These are phyloP conservation scores for Cladochytrium replicatum DNA, from an alignment of 192 early-diverging fungal genomes.

Conservation along the genomic window DNA sequence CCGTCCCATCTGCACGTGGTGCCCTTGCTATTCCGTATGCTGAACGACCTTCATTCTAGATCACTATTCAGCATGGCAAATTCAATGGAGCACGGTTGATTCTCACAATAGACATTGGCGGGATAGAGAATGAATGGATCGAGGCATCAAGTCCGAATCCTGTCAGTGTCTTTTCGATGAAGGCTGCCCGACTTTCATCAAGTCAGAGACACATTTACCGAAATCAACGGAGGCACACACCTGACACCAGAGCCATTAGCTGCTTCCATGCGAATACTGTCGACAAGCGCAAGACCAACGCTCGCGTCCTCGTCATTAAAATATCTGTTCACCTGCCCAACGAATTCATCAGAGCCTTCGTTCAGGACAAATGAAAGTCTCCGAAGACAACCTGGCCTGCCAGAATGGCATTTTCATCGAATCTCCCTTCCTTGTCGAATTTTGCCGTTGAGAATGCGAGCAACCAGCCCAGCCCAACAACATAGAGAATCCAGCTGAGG, in stretches of 20 bases:
- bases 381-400: slow-evolving; percentile 36
- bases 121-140: slow-evolving; percentile 37
- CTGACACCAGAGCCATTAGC: too few species aligned
- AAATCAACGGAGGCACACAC: too few species aligned
- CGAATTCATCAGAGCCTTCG: too few species aligned
- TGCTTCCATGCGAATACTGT: too few species aligned
- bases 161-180: slow-evolving; percentile 36
- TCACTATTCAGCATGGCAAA: slow-evolving; percentile 23
- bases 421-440: slow-evolving; percentile 13
- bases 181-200: too few species aligned
- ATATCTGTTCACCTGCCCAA: too few species aligned
- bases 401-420: slow-evolving; percentile 42
- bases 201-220: too few species aligned
- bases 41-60: slow-evolving; percentile 49
- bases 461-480: slow-evolving; percentile 16
- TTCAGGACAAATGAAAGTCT: too few species aligned
- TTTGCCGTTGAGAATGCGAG: slow-evolving; percentile 16
- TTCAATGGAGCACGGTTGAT: too few species aligned
- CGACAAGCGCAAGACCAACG: too few species aligned
- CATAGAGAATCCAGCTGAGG: slow-evolving; percentile 23
- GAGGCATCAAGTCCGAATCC: slow-evolving; percentile 42
- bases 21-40: slow-evolving; percentile 73
- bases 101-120: slow-evolving; percentile 2
- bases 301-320: too few species aligned
- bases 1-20: slow-evolving; percentile 77